phyloP scores from a whole-genome alignment of 2,329 filamentous ascomycete genomes.

The Sporothrix globosa region DNA sequence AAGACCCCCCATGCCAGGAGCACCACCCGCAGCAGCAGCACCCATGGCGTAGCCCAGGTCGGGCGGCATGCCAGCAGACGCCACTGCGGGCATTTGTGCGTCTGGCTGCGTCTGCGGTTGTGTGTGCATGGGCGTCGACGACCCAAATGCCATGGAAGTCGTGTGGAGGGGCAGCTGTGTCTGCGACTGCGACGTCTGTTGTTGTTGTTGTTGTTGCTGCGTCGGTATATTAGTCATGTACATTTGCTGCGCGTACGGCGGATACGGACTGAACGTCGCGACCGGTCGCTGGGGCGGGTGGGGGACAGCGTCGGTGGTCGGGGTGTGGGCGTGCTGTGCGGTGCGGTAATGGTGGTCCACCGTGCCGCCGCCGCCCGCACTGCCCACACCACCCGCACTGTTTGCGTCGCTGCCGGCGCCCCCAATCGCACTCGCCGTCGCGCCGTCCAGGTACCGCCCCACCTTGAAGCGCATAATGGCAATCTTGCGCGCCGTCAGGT shows the following conservation, averaged over 20 bases:
- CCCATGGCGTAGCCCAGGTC: slow-evolving; percentile 23
- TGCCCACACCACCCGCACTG: neutral
- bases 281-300: neutral
- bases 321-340: neutral
- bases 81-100: neutral
- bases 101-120: neutral
- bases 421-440: neutral
- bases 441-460: slow-evolving; percentile 50
- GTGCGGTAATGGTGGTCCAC: neutral
- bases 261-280: neutral
- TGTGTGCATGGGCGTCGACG: neutral
- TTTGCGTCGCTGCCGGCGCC: neutral
- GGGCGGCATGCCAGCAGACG: neutral
- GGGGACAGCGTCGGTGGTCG: neutral
- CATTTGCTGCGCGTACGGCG: slow-evolving; percentile 12
- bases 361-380: neutral
- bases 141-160: neutral
- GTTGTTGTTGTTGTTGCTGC: neutral
- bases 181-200: neutral
- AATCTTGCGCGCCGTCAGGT: slow-evolving; percentile 53
- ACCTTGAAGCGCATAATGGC: slow-evolving; percentile 52
- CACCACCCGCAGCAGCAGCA: neutral
- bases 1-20: neutral
- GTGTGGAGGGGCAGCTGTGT: slow-evolving; percentile 13
- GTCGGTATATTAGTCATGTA: neutral